Conservation (phyloP, 1,139 yeast genomes). For the Zygosaccharomyces sapae region DNA sequence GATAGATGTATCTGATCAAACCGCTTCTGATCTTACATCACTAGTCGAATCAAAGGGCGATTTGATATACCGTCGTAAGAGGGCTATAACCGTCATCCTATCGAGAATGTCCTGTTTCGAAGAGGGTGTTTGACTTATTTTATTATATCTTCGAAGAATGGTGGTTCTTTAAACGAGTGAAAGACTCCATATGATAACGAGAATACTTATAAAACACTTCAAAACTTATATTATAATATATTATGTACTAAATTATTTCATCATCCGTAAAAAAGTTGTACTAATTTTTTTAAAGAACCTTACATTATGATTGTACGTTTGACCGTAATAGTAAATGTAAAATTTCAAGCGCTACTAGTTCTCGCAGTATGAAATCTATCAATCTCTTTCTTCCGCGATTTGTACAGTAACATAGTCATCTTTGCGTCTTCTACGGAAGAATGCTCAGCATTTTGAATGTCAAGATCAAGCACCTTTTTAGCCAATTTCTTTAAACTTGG, state of each 20-base stretch:
- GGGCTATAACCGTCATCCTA: conserved; percentile 23
- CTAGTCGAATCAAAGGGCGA: conserved; percentile 19
- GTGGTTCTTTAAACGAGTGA: background rate
- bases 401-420: conserved; percentile 76
- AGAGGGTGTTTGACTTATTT: background rate
- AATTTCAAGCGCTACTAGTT: background rate
- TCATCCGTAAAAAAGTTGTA: background rate
- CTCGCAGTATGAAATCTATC: conserved; percentile 39
- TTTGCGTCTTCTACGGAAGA: conserved; percentile 89
- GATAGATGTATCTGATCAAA: conserved; percentile 25
- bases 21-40: conserved; percentile 14
- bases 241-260: conserved; percentile 1
- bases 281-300: background rate
- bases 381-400: conserved; percentile 57
- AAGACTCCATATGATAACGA: background rate
- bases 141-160: too few relatives aligned
- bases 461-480: conserved; percentile 50
- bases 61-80: conserved; percentile 25
- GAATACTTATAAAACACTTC: background rate
- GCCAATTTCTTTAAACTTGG: conserved; percentile 71
- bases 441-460: conserved; percentile 73
- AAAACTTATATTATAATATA: background rate
- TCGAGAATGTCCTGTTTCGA: conserved; percentile 24
- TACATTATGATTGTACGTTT: background rate
- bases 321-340: background rate